Base-by-base conservation (phyloP, 176 grass and related monocot species). In the Leersia perrieri region DNA sequence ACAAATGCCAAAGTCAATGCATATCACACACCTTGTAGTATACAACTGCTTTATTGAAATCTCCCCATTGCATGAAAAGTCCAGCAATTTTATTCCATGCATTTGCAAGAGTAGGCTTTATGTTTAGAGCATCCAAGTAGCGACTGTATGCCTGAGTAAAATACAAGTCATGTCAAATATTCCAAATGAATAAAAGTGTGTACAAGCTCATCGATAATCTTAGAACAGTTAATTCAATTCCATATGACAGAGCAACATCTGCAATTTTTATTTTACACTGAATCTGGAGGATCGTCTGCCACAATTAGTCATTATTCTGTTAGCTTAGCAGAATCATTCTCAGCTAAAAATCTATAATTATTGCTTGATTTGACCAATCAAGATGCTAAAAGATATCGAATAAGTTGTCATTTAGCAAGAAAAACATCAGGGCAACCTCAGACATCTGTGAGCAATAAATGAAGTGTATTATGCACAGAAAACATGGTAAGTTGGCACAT, bases 71-170 rank as follows among this genome's bases (percentile, higher is more conserved):
- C 89, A 89, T 85, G 58, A 94, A 87, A 32, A 94, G 73, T 35
- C 89, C 89, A 83, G 92, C 89, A 76, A 94, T 70, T 47, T 91
- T 94, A 33, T 78, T 89, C 89, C 92, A 94, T 9, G 92, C 92
- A 83, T 79, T 89, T 80, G 92, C 87, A 88, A 88, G 89, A 58
- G 45, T 87, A 51, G 92, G 92, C 18, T 87, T 61, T 77, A 94
- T 85, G 6, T 84, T 77, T 53, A 94, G 36, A 41, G 92, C 89
- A 61, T 94, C 89, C 28, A 82, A 18, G 33, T 92, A 95, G 77
- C 84, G 89, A 71, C 53, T 95, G 80, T 89, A 95, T 55, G 89
- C 89, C 92, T 95, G 87, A 55, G 86, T 9, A 65, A 86, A 33
- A 38, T 87, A 32, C 23, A 74, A 83, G 41, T 14, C 1, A 8